Conservation (phyloP, 2,329 filamentous ascomycete genomes). For the Furcasterigmium furcatum region DNA sequence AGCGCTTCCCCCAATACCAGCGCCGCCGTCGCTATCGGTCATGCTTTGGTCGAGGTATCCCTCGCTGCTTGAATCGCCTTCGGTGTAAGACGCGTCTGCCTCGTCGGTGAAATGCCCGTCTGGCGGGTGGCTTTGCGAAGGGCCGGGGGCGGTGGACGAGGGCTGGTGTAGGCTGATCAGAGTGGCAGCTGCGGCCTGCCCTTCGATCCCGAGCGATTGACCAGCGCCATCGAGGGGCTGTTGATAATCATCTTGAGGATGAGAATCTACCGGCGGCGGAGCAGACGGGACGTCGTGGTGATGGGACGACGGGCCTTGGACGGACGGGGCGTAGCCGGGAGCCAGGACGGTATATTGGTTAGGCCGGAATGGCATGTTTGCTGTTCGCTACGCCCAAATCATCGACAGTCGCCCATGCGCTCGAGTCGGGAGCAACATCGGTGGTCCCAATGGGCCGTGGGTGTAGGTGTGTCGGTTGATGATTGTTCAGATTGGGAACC, state of each 20-base stretch:
- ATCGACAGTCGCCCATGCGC: not conserved
- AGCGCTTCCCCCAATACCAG: constrained; percentile 1
- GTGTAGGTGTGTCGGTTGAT: not conserved
- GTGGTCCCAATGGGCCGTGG: not conserved
- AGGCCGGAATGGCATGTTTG: not conserved
- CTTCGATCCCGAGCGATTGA: not conserved
- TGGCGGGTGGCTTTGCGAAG: not conserved
- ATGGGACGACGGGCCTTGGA: constrained; percentile 1
- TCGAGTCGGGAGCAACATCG: not conserved
- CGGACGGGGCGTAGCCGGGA: not conserved
- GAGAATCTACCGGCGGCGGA: constrained; percentile 6
- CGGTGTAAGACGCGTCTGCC: constrained; percentile 9
- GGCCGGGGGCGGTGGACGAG: not conserved
- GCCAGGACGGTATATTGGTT: not conserved
- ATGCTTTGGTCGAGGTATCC: constrained; percentile 17
- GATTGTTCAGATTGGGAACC: not conserved
- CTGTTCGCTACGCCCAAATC: not conserved
- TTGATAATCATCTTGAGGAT: constrained; percentile 3
- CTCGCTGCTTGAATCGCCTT: constrained; percentile 7
- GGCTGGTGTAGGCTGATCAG: not conserved
- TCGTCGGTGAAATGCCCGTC: not conserved
- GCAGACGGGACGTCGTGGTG: constrained; percentile 4
- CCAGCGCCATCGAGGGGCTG: not conserved
- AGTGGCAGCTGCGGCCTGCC: not conserved
- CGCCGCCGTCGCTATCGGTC: constrained; percentile 30